A percentile compares a stretch with the other conserved stretches of the same genome.
Evolutionary conservation across 2,329 filamentous ascomycete species (phyloP).

Genomic region (Clathrospora elynae): DNA sequence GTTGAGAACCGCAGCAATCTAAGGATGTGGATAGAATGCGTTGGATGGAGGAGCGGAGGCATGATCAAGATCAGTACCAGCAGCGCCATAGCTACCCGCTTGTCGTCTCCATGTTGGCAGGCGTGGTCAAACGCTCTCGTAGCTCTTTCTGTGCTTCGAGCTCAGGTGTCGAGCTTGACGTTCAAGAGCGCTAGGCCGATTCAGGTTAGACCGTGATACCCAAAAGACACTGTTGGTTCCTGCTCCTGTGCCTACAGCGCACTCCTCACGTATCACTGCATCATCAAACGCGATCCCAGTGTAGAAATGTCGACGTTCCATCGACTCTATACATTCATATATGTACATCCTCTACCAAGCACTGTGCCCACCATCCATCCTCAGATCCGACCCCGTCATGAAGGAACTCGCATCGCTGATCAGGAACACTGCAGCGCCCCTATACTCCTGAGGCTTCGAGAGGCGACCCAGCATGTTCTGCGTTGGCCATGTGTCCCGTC

Average conservation of each 20-base stretch:
- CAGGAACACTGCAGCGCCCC: constrained; percentile 48
- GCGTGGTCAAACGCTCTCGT: constrained; percentile 6
- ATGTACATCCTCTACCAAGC: constrained; percentile 37
- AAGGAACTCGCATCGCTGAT: constrained; percentile 50
- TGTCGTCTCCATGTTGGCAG: constrained; percentile 15
- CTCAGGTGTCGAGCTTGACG: background rate
- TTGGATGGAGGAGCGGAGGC: constrained; percentile 7
- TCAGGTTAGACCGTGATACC: too few species aligned
- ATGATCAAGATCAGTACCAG: constrained; percentile 17
- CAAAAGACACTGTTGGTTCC: too few species aligned
- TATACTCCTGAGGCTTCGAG: constrained; percentile 44
- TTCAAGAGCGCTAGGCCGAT: too few species aligned
- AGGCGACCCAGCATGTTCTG: constrained; percentile 77
- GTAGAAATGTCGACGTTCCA: background rate
- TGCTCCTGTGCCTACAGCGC: too few species aligned
- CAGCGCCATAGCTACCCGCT: constrained; percentile 19
- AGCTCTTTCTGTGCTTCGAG: too few species aligned
- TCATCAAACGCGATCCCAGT: constrained; percentile 1
- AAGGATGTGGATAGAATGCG: constrained; percentile 6
- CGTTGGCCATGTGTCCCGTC: constrained; percentile 69
- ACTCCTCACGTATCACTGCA: too few species aligned
- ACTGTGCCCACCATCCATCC: constrained; percentile 48
- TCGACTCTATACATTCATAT: background rate
- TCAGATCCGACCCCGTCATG: constrained; percentile 49
- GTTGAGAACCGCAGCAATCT: background rate